Conservation (phyloP, 352 stramenopile genomes). For the Globisporangium alternatum region DNA sequence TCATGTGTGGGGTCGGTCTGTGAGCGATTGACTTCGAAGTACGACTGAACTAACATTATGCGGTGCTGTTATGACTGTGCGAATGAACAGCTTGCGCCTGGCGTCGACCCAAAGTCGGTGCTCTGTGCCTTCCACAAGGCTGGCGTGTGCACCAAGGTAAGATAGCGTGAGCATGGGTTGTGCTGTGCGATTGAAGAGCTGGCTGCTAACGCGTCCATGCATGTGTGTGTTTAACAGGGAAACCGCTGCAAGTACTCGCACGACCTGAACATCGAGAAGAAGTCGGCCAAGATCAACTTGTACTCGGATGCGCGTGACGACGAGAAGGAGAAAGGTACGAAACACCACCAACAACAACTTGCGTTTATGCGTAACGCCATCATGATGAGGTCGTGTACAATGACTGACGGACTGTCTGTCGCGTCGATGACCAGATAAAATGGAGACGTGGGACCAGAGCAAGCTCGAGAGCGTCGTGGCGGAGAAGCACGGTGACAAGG, state of each 20-base stretch:
- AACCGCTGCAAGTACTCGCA: conserved; percentile 89
- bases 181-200: not conserved
- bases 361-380: not conserved
- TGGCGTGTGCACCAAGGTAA: conserved; percentile 82
- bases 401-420: not conserved
- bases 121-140: conserved; percentile 90
- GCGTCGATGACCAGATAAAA: conserved; percentile 43
- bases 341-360: not conserved
- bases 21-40: not conserved
- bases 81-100: conserved; percentile 69
- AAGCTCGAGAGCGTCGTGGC: conserved; percentile 87
- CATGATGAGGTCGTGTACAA: not conserved
- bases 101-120: conserved; percentile 86
- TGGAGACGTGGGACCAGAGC: conserved; percentile 85
- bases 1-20: not conserved
- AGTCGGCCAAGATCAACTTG: conserved; percentile 87
- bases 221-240: conserved; percentile 33
- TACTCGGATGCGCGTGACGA: conserved; percentile 80
- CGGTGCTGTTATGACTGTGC: not conserved
- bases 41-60: not conserved
- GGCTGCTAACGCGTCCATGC: not conserved
- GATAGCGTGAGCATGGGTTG: not conserved
- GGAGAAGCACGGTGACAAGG: conserved; percentile 83
- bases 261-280: conserved; percentile 86
- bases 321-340: conserved; percentile 47